Evolutionary conservation across 306 rosid genomes (phyloP).

Genomic region (Myrica gale): DNA sequence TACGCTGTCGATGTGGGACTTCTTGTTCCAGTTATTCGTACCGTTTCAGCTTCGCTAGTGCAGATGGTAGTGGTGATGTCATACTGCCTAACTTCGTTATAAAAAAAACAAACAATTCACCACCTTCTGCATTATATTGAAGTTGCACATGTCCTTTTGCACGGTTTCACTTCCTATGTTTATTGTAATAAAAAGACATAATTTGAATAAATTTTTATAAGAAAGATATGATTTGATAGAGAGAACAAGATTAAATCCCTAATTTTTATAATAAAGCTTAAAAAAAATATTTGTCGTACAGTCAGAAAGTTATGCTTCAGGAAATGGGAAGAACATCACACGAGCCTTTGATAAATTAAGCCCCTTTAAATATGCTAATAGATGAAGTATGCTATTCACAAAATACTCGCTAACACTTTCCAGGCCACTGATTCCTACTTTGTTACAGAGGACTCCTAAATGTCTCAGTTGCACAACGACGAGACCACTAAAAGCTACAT

Average conservation of each 20-base stretch:
- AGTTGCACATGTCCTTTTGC: too few species aligned
- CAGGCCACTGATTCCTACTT: constrained; percentile 13
- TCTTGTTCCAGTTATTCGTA: neutral
- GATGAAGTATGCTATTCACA: constrained; percentile 14
- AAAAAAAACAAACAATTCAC: neutral
- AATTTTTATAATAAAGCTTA: too few species aligned
- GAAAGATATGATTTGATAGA: too few species aligned
- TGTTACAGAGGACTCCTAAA: constrained; percentile 10
- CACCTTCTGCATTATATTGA: neutral
- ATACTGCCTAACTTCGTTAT: too few species aligned
- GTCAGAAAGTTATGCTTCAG: too few species aligned
- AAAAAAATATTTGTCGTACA: too few species aligned
- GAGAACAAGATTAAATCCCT: too few species aligned
- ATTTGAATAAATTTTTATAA: too few species aligned
- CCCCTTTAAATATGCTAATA: constrained; percentile 4
- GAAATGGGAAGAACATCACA: neutral
- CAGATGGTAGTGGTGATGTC: too few species aligned
- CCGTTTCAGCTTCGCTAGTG: too few species aligned
- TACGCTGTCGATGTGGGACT: neutral
- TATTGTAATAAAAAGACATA: too few species aligned
- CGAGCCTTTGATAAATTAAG: neutral
- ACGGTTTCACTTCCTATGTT: too few species aligned
- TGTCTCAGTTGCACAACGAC: constrained; percentile 7
- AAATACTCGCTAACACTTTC: constrained; percentile 8
- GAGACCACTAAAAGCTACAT: neutral